phyloP scores from a whole-genome alignment of 768 basidiomycete species.

The Albatrellus ellisii region DNA sequence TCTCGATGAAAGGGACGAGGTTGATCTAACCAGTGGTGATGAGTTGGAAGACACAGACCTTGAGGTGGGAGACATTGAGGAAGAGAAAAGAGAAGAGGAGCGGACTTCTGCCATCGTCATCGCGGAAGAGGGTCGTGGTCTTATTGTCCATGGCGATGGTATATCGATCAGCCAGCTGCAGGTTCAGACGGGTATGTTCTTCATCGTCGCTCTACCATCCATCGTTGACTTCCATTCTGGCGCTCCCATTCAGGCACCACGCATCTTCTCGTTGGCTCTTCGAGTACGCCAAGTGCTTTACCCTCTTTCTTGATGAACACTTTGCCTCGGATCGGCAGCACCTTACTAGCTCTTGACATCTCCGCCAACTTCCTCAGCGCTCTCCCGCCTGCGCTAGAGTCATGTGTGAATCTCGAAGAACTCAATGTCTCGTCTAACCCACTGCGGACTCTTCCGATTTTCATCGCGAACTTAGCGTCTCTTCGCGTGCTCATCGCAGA shows the following conservation, averaged over 20 bases:
- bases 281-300: slow-evolving; percentile 62
- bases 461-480: slow-evolving; percentile 61
- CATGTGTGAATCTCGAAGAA: slow-evolving; percentile 78
- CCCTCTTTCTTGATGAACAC: slow-evolving; percentile 57
- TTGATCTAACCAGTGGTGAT: slow-evolving; percentile 39
- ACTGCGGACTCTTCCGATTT: slow-evolving; percentile 81
- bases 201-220: background rate
- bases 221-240: background rate
- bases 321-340: slow-evolving; percentile 60
- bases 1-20: slow-evolving; percentile 61
- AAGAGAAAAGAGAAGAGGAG: slow-evolving; percentile 46
- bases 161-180: slow-evolving; percentile 47
- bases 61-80: slow-evolving; percentile 32
- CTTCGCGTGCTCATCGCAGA: slow-evolving; percentile 91
- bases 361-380: slow-evolving; percentile 78
- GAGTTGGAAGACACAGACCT: slow-evolving; percentile 33
- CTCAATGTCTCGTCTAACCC: slow-evolving; percentile 89
- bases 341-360: slow-evolving; percentile 87
- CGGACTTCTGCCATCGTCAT: slow-evolving; percentile 66
- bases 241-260: slow-evolving; percentile 56
- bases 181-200: slow-evolving; percentile 54
- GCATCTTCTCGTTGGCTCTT: slow-evolving; percentile 83
- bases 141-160: slow-evolving; percentile 65
- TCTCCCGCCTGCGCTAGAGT: slow-evolving; percentile 71
- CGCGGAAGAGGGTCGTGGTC: slow-evolving; percentile 74